These are phyloP conservation scores for Puccinia polysora DNA, from an alignment of 1,284 basidiomycete species.

Conservation along the genomic window DNA sequence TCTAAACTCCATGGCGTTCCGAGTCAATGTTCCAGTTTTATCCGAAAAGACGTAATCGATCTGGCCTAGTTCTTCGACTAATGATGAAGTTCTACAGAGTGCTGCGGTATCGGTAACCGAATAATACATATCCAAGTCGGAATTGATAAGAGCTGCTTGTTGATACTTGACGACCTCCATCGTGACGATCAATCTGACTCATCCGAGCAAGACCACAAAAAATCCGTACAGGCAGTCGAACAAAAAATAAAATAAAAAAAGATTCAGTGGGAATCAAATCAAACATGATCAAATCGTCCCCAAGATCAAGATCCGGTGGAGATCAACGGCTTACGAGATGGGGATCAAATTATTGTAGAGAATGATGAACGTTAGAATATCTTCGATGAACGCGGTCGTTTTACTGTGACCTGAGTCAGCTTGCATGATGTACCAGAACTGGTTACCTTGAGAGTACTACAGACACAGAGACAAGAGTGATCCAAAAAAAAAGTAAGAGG, in stretches of 20 bases:
- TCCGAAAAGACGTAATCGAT: constrained; percentile 99
- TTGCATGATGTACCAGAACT: constrained; percentile 37
- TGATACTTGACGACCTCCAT: constrained; percentile 99
- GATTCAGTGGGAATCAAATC: neutral
- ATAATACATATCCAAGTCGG: constrained; percentile 74
- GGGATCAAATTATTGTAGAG: constrained; percentile 99
- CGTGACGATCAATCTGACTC: constrained; percentile 73
- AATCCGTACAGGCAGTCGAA: no score
- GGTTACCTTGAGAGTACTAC: constrained; percentile 58
- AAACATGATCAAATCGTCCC: no score
- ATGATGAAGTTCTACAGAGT: constrained; percentile 88
- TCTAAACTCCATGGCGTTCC: constrained; percentile 93
- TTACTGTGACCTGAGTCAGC: constrained; percentile 41
- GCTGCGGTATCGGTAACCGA: constrained; percentile 90
- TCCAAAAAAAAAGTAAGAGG: neutral
- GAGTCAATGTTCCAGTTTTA: constrained; percentile 93
- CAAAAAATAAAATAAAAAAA: neutral
- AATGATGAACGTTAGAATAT: constrained; percentile 97
- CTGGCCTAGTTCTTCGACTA: constrained; percentile 97
- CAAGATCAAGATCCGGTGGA: neutral
- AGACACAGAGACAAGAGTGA: neutral
- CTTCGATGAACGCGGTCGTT: constrained; percentile 57
- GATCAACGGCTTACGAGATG: constrained; percentile 70
- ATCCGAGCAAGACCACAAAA: neutral
- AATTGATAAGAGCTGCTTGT: constrained; percentile 94